Evolutionary conservation across 768 basidiomycete genomes (phyloP).

Genomic region (Gyrodon lividus): DNA sequence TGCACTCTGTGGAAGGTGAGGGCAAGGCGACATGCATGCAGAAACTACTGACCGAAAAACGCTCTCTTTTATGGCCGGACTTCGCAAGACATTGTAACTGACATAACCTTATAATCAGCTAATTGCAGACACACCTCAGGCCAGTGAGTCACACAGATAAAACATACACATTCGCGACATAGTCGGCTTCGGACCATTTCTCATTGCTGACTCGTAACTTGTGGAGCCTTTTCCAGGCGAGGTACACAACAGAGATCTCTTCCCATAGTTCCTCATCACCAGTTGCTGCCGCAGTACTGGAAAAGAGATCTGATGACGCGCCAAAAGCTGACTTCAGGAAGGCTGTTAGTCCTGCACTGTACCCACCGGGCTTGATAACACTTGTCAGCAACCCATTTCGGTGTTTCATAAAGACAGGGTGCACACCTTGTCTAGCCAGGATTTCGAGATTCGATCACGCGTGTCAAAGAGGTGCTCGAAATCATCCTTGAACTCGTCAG

Average conservation of each 20-base stretch:
- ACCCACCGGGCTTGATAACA: conserved; percentile 7
- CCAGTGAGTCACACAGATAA: neutral
- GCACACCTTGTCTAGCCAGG: conserved; percentile 47
- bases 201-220: conserved; percentile 45
- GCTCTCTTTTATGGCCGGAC: conserved; percentile 41
- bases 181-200: conserved; percentile 55
- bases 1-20: conserved; percentile 40
- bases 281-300: conserved; percentile 15
- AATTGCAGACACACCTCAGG: neutral
- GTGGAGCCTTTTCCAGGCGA: conserved; percentile 44
- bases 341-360: conserved; percentile 13
- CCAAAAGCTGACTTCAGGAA: conserved; percentile 34
- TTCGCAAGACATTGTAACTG: conserved; percentile 52
- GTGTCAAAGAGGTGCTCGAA: conserved; percentile 41
- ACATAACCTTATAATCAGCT: neutral
- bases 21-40: neutral
- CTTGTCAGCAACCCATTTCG: neutral
- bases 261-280: conserved; percentile 30
- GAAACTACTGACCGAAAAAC: conserved; percentile 39
- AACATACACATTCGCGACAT: conserved; percentile 52
- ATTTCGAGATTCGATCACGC: conserved; percentile 34
- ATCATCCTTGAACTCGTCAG: conserved; percentile 36
- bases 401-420: neutral
- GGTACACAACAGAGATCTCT: conserved; percentile 41
- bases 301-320: conserved; percentile 41